Evolutionary conservation across 2,329 filamentous ascomycete species (phyloP).

Genomic region (Ophiocordyceps camponoti-saundersi): DNA sequence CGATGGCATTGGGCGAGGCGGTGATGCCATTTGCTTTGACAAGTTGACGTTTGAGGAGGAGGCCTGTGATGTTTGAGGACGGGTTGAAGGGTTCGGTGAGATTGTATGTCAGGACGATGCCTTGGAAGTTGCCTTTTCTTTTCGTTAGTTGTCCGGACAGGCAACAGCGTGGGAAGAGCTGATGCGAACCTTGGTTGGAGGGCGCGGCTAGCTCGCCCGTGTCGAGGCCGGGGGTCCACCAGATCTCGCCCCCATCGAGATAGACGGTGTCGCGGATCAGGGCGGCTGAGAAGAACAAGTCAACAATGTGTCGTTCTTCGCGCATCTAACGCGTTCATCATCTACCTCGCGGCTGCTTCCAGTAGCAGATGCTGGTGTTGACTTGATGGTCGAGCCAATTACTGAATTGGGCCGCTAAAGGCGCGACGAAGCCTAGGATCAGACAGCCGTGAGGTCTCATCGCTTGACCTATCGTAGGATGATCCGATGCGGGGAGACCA

Average conservation of each 20-base stretch:
- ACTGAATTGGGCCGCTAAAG: slow-evolving; percentile 21
- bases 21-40: slow-evolving; percentile 26
- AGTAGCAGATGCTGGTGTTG: slow-evolving; percentile 42
- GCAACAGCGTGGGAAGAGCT: too few species aligned
- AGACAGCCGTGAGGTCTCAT: slow-evolving; percentile 6
- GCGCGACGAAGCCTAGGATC: slow-evolving; percentile 6
- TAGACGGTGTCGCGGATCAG: slow-evolving; percentile 46
- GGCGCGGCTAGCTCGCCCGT: slow-evolving; percentile 20
- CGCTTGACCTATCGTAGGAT: background rate
- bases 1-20: slow-evolving; percentile 36
- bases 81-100: slow-evolving; percentile 38
- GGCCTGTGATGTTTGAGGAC: slow-evolving; percentile 29
- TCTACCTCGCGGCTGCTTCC: slow-evolving; percentile 29
- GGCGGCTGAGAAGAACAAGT: slow-evolving; percentile 23
- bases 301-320: background rate
- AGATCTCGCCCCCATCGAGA: slow-evolving; percentile 43
- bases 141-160: slow-evolving; percentile 3
- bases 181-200: slow-evolving; percentile 20
- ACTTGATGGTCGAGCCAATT: slow-evolving; percentile 33
- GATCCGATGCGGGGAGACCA: background rate
- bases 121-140: slow-evolving; percentile 29
- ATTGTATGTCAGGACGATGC: slow-evolving; percentile 39
- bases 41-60: slow-evolving; percentile 21
- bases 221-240: slow-evolving; percentile 31
- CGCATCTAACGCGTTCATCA: background rate